phyloP scores from a whole-genome alignment of 768 basidiomycete species.

The Boletus vermiculosoides region DNA sequence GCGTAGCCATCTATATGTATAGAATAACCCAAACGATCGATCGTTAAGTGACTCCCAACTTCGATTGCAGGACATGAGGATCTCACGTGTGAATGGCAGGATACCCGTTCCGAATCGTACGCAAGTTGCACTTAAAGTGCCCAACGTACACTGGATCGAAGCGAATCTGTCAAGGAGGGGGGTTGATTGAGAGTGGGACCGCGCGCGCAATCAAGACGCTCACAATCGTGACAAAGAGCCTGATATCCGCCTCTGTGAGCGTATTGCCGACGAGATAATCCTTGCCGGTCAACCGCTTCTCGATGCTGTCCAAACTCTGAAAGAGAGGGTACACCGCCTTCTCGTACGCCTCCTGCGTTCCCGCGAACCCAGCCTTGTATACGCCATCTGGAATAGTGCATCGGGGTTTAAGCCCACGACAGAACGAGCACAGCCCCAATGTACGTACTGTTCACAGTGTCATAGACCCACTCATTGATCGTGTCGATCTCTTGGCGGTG shows the following conservation, averaged over 20 bases:
- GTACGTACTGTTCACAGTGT: slow-evolving; percentile 73
- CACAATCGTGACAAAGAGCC: slow-evolving; percentile 93
- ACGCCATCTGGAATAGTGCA: slow-evolving; percentile 61
- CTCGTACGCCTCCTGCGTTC: slow-evolving; percentile 76
- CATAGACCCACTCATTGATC: slow-evolving; percentile 84
- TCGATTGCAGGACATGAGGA: neutral
- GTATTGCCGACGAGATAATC: slow-evolving; percentile 80
- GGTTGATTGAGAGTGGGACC: neutral
- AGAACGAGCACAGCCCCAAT: neutral
- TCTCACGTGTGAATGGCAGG: slow-evolving; percentile 67
- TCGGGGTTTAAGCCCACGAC: neutral
- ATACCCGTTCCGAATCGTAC: slow-evolving; percentile 82
- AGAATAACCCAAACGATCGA: neutral
- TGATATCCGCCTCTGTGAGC: slow-evolving; percentile 82
- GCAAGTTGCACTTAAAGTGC: slow-evolving; percentile 93
- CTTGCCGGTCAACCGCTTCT: slow-evolving; percentile 72
- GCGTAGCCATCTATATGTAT: slow-evolving; percentile 68
- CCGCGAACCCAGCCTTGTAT: slow-evolving; percentile 88
- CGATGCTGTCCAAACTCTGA: slow-evolving; percentile 74
- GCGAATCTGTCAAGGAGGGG: slow-evolving; percentile 51
- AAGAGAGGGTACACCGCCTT: slow-evolving; percentile 73
- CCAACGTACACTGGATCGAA: slow-evolving; percentile 90
- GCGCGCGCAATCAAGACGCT: slow-evolving; percentile 21
- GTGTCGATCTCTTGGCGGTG: slow-evolving; percentile 76
- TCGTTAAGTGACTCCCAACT: neutral